A percentile compares a stretch with the other conserved stretches of the same genome.
Conservation (phyloP, 2,329 filamentous ascomycete genomes). For the Cladophialophora carrionii region DNA sequence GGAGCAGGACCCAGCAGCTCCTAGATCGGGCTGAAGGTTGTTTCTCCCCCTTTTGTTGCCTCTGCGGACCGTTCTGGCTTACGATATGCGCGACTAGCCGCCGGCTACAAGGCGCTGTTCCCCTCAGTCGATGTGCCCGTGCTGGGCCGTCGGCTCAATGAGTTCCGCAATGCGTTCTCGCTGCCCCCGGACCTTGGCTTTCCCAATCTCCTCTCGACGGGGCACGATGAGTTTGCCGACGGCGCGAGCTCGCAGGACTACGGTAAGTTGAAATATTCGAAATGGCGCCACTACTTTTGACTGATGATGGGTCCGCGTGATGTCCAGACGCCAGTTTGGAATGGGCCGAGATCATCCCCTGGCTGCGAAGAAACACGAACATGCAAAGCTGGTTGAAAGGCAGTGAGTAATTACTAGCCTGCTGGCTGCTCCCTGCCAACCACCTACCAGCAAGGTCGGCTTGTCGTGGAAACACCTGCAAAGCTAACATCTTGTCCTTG, state of each 20-base stretch:
- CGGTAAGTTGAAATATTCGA: conserved; percentile 35
- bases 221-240: conserved; percentile 11
- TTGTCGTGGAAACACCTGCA: background rate
- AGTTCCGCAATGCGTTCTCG: conserved; percentile 57
- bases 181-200: conserved; percentile 31
- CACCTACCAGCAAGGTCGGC: too few species aligned
- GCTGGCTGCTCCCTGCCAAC: too few species aligned
- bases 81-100: conserved; percentile 38
- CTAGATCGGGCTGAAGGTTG: conserved; percentile 44
- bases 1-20: conserved; percentile 34
- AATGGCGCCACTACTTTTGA: background rate
- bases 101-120: conserved; percentile 56
- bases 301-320: background rate
- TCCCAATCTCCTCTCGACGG: conserved; percentile 31
- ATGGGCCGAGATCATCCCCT: conserved; percentile 57
- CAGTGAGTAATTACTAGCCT: conserved; percentile 22
- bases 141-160: conserved; percentile 55
- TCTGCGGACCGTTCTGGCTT: background rate
- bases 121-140: conserved; percentile 57
- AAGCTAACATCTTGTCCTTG: background rate
- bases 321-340: conserved; percentile 47
- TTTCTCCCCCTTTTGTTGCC: background rate
- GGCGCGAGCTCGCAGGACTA: conserved; percentile 20
- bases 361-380: conserved; percentile 48
- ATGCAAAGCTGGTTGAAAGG: conserved; percentile 36